Conservation (phyloP, 331 rosid genomes). For the Rosa hybrid region DNA sequence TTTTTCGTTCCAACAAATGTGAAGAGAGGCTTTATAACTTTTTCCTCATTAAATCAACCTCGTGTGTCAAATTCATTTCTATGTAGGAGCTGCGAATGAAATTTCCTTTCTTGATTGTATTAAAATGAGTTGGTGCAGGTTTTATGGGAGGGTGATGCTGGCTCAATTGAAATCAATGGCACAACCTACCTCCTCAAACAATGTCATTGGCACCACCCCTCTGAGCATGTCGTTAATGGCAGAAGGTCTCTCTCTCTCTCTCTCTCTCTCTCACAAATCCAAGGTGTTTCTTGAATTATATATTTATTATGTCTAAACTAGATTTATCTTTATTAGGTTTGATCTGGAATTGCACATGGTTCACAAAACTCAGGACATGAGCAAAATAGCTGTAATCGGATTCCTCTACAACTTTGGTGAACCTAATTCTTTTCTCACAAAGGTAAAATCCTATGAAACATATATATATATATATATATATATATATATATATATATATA, state of each 20-base stretch:
- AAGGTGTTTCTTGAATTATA: background rate
- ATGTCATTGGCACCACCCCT: slow-evolving; percentile 46
- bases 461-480: too few species aligned
- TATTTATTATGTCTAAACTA: background rate
- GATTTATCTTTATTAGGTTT: slow-evolving; percentile 14
- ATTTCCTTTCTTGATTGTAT: background rate
- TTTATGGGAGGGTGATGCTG: slow-evolving; percentile 35
- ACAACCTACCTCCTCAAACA: slow-evolving; percentile 28
- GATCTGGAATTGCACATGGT: slow-evolving; percentile 43
- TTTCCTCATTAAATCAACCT: background rate
- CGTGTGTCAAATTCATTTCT: background rate
- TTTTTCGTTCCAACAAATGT: background rate
- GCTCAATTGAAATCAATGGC: slow-evolving; percentile 25
- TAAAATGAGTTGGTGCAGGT: slow-evolving; percentile 9
- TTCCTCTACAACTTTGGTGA: slow-evolving; percentile 23
- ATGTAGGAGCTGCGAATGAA: background rate
- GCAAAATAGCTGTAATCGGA: slow-evolving; percentile 25
- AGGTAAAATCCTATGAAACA: slow-evolving; percentile 14
- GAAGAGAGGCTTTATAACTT: background rate
- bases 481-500: too few species aligned
- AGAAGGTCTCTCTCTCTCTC: slow-evolving; percentile 16
- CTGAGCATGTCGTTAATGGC: slow-evolving; percentile 38
- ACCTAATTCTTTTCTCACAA: slow-evolving; percentile 24
- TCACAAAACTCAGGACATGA: slow-evolving; percentile 18
- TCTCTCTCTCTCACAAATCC: background rate